phyloP scores from a whole-genome alignment of 1,139 yeast species.

The Saccharomyces pastorianus region DNA sequence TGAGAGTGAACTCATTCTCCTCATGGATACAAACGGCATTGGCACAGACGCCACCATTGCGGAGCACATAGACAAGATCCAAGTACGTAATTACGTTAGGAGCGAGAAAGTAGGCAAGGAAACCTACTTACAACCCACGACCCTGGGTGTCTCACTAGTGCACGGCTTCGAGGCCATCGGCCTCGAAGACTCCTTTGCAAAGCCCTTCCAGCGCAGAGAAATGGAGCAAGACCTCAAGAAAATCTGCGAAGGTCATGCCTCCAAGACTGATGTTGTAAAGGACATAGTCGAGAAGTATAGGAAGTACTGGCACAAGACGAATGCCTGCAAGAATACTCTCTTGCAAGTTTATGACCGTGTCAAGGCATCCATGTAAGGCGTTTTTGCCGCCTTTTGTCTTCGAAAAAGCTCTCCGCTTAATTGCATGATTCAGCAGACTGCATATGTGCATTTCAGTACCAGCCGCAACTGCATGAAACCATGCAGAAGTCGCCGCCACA shows the following conservation, averaged over 20 bases:
- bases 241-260: constrained; percentile 57
- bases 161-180: constrained; percentile 82
- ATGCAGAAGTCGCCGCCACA: background rate
- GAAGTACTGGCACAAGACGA: constrained; percentile 44
- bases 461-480: background rate
- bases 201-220: constrained; percentile 77
- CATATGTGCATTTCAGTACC: background rate
- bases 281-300: constrained; percentile 54
- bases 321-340: constrained; percentile 21
- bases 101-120: constrained; percentile 38
- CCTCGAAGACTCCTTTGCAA: constrained; percentile 68
- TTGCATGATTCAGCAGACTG: background rate
- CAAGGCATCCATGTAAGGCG: constrained; percentile 8
- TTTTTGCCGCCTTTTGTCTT: background rate
- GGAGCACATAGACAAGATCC: constrained; percentile 84
- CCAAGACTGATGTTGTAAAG: constrained; percentile 47
- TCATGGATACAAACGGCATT: constrained; percentile 95
- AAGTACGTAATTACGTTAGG: constrained; percentile 55
- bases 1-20: constrained; percentile 81
- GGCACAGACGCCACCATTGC: constrained; percentile 99
- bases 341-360: constrained; percentile 28
- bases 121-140: constrained; percentile 62
- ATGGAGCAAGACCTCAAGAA: constrained; percentile 60
- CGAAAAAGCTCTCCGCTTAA: background rate
- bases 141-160: constrained; percentile 77